Base-by-base conservation (phyloP, 2,329 filamentous ascomycete genomes). In the Ascocoryne sarcoides region DNA sequence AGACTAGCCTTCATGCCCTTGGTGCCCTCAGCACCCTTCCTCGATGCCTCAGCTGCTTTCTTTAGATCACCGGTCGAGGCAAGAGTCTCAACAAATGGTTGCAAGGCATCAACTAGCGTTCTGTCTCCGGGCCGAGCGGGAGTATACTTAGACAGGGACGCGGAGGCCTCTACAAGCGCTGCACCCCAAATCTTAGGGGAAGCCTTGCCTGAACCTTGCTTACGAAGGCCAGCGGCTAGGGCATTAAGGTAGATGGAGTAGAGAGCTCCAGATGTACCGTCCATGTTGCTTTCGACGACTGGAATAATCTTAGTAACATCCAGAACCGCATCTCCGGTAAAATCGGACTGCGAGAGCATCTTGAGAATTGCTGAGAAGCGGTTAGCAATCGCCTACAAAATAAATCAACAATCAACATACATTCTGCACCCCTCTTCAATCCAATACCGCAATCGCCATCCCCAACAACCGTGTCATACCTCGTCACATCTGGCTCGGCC, bases 1-100 rank as follows among this genome's bases (percentile, higher is more conserved):
- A 98, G 67, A 53, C 82, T 92, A 31, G 92, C 86, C 61, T 83
- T 78, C 89, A 98, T 95, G 17, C 82, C 84, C 67, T 89, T 94
- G 15, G 92, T 96, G 20, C 76, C 76, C 49, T 90, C 82, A 3
- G 89, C 83, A 0, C 83, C 92, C 34, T 78, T 70, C 48, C 75
- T 74, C 0, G 88, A 82, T 2, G 85, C 87, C 53, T 77, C 69
- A 0, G 86, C 87, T 5, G 92, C 89, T 58, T 78, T 70, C 49
- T 76, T 72, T 15, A 92, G 60, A 57, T 84, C 75, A 10, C 75
- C 76, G 0, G 78, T 79, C 55, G 73, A 63, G 5, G 65, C 69
- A 2, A 96, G 71, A 3, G 72, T 75, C 32, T 86, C 75, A 37
- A 93, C 80, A 59, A 96, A 98, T 2, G 92, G 92, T 47, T 84